Base-by-base conservation (phyloP, 805 yeast species). In the Sugiyamaella americana region DNA sequence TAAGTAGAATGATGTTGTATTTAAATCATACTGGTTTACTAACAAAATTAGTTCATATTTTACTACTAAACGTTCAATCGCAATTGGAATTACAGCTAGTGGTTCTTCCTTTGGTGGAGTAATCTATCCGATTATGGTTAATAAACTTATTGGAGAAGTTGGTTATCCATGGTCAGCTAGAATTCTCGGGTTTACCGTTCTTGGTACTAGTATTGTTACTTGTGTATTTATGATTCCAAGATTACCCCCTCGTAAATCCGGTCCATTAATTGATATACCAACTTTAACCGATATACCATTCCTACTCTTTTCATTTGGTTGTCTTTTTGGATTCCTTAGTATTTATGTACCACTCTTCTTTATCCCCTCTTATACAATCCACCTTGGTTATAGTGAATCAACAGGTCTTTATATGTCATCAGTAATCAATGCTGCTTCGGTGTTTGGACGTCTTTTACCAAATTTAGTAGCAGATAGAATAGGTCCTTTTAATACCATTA, bases 31-130 rank as follows among this genome's bases (percentile, higher is more conserved):
- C n/a, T n/a, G n/a, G n/a, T n/a, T n/a, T n/a, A n/a, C n/a, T n/a
- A n/a, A n/a, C n/a, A n/a, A n/a, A n/a, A n/a, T n/a, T n/a, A n/a
- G n/a, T n/a, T n/a, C n/a, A 30, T 74, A 74, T 66, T 76, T 75
- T 55, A 51, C 62, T 34, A 61, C 54, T 36, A 66, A 60, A 44
- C 58, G 79, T 40, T 76, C 71, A 5, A 54, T 68, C 21, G 78
- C 75, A 6, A 60, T 67, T 19, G 73, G 77, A 1, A 55, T 73
- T 6, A 70, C 71, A 2, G 71, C 76, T 1, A 59, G 70, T n/a
- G 80, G 80, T 5, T 74, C 78, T 0, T 69, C 76, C 4, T 54
- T 75, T 6, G 79, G 79, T 4, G 76, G 78, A 8, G 58, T 71
- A 50, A 46, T 70, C 29, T 71, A 71, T 52, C 77, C 79, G 19